A percentile compares a stretch with the other conserved stretches of the same genome.
These are phyloP conservation scores for Talaromyces amestolkiae DNA, from an alignment of 2,329 filamentous ascomycete species.

Conservation along the genomic window DNA sequence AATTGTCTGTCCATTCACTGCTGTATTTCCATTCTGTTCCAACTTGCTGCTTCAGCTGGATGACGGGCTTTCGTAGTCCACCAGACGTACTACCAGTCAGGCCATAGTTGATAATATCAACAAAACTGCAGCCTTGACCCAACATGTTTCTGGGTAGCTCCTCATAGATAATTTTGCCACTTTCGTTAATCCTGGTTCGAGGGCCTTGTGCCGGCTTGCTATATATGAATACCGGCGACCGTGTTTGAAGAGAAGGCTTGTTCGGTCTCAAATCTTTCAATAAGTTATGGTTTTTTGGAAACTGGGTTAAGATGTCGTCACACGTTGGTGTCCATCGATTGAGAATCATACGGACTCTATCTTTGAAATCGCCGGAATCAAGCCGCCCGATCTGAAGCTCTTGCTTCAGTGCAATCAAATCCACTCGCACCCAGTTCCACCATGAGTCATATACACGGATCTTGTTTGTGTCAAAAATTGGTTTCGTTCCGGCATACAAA, in stretches of 20 bases:
- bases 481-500: constrained; percentile 91
- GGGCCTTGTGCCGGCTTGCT: constrained; percentile 66
- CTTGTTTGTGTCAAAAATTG: constrained; percentile 88
- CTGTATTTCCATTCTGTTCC: constrained; percentile 98
- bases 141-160: constrained; percentile 75
- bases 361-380: constrained; percentile 89
- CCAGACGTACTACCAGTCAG: neutral
- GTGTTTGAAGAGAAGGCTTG: constrained; percentile 82
- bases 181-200: constrained; percentile 81
- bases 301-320: neutral
- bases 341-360: constrained; percentile 96
- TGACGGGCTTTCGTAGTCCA: constrained; percentile 74
- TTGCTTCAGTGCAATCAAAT: constrained; percentile 97
- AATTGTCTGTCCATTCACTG: constrained; percentile 92
- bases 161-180: constrained; percentile 71
- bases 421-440: constrained; percentile 98
- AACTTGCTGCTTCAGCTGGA: constrained; percentile 96
- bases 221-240: constrained; percentile 71
- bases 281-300: constrained; percentile 34
- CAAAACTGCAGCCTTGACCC: constrained; percentile 63
- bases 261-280: constrained; percentile 95
- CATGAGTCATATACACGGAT: constrained; percentile 95
- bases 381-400: constrained; percentile 97
- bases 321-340: constrained; percentile 59
- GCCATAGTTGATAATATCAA: neutral